Evolutionary conservation across 2,329 filamentous ascomycete genomes (phyloP).

Genomic region (Stemphylium vesicarium): DNA sequence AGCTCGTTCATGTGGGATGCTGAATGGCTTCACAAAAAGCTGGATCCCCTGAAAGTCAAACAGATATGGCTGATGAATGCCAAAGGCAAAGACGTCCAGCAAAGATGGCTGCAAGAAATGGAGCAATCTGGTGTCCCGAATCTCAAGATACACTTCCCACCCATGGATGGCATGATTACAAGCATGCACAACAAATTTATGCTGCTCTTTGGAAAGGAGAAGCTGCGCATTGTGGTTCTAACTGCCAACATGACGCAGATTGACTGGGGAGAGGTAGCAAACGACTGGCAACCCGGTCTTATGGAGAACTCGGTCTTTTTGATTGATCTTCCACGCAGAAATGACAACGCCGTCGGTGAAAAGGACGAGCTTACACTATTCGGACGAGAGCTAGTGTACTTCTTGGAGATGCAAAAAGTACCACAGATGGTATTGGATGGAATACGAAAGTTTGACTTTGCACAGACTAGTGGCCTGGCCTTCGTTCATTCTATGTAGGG

Average conservation of each 20-base stretch:
- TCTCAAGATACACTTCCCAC: conserved; percentile 78
- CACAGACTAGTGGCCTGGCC: conserved; percentile 70
- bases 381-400: conserved; percentile 72
- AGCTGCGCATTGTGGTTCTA: conserved; percentile 82
- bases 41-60: conserved; percentile 64
- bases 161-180: conserved; percentile 72
- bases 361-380: conserved; percentile 61
- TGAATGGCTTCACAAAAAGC: conserved; percentile 73
- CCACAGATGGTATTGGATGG: conserved; percentile 70
- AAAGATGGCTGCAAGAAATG: conserved; percentile 33
- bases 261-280: conserved; percentile 83
- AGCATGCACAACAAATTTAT: conserved; percentile 96
- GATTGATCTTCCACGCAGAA: conserved; percentile 80
- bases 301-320: conserved; percentile 71
- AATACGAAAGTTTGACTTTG: conserved; percentile 81
- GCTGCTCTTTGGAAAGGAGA: conserved; percentile 76
- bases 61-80: conserved; percentile 65
- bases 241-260: conserved; percentile 84
- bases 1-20: conserved; percentile 89
- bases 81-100: conserved; percentile 47
- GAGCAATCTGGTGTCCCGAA: conserved; percentile 52
- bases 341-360: conserved; percentile 28
- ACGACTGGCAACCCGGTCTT: conserved; percentile 51
- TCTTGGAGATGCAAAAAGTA: conserved; percentile 71
- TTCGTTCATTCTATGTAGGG: conserved; percentile 87